These are phyloP conservation scores for Podospora comata DNA, from an alignment of 495 filamentous ascomycete species.

Conservation along the genomic window DNA sequence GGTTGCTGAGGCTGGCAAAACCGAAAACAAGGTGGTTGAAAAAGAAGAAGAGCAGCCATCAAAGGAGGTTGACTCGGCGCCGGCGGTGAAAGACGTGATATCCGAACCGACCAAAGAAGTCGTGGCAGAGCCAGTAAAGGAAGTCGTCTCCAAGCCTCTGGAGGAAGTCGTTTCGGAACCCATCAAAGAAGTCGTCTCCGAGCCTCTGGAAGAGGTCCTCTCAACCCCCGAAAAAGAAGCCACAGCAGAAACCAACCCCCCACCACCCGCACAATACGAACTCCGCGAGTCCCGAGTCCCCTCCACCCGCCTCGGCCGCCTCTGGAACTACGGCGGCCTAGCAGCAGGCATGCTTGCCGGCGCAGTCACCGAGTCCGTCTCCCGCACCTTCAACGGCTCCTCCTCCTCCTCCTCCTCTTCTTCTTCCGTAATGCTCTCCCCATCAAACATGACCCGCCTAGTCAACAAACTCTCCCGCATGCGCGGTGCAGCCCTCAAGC, in stretches of 20 bases:
- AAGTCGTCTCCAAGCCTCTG: background rate
- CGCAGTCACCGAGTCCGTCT: slow-evolving; percentile 78
- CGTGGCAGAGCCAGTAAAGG: background rate
- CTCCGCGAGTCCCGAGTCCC: slow-evolving; percentile 89
- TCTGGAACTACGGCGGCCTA: slow-evolving; percentile 93
- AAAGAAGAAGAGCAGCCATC: background rate
- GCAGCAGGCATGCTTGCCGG: slow-evolving; percentile 95
- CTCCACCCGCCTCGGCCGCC: slow-evolving; percentile 74
- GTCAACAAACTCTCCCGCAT: slow-evolving; percentile 91
- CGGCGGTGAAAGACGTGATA: background rate
- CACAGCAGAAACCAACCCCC: background rate
- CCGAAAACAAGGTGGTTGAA: background rate
- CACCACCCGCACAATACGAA: slow-evolving; percentile 49
- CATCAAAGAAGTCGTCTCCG: background rate
- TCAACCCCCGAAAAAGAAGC: background rate
- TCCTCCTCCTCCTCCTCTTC: slow-evolving; percentile 50
- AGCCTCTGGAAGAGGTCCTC: background rate
- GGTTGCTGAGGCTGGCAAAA: no score
- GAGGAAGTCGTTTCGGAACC: background rate
- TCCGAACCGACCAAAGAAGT: no score
- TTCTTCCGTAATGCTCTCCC: slow-evolving; percentile 82
- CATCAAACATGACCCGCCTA: slow-evolving; percentile 85
- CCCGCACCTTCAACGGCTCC: slow-evolving; percentile 59
- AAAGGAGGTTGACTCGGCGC: background rate
- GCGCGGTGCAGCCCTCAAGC: slow-evolving; percentile 96